A percentile compares a stretch with the other conserved stretches of the same genome.
These are phyloP conservation scores for Colletotrichum lindemuthianum DNA, from an alignment of 2,329 filamentous ascomycete species.

Conservation along the genomic window DNA sequence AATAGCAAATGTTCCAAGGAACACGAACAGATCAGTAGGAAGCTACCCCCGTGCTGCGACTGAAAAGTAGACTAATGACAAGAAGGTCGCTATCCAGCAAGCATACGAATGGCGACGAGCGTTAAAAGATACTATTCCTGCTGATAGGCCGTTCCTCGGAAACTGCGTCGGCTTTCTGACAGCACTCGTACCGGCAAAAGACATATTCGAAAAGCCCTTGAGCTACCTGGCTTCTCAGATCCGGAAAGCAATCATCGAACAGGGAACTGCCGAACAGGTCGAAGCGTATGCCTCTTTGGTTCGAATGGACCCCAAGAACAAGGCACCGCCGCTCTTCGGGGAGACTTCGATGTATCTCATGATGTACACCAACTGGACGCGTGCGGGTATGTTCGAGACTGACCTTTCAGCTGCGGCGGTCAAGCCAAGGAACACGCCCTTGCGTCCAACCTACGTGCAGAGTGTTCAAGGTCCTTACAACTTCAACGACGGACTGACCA, in stretches of 20 bases:
- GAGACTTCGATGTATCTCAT: constrained; percentile 44
- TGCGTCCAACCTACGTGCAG: constrained; percentile 37
- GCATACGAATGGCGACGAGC: constrained; percentile 7
- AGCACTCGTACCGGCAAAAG: neutral
- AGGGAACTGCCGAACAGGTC: constrained; percentile 6
- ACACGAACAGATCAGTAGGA: constrained; percentile 22
- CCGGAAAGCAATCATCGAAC: neutral
- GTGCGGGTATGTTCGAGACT: constrained; percentile 41
- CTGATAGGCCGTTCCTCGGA: neutral
- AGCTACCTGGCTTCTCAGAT: constrained; percentile 3
- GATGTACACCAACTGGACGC: constrained; percentile 46
- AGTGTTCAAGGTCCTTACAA: constrained; percentile 29
- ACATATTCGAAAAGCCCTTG: neutral
- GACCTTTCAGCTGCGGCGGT: constrained; percentile 36
- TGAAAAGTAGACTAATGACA: no score
- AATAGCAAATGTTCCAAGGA: constrained; percentile 38
- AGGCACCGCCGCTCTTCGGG: constrained; percentile 45
- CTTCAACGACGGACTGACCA: constrained; percentile 38
- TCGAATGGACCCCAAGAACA: constrained; percentile 32
- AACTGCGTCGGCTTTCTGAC: constrained; percentile 10
- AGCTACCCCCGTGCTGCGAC: no score
- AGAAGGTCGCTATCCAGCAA: constrained; percentile 1
- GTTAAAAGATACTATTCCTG: neutral
- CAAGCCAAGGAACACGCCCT: neutral
- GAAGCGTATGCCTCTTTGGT: constrained; percentile 5